A percentile compares a stretch with the other conserved stretches of the same genome.
Evolutionary conservation across 2,329 filamentous ascomycete genomes (phyloP).

Genomic region (Clonostachys sp.): DNA sequence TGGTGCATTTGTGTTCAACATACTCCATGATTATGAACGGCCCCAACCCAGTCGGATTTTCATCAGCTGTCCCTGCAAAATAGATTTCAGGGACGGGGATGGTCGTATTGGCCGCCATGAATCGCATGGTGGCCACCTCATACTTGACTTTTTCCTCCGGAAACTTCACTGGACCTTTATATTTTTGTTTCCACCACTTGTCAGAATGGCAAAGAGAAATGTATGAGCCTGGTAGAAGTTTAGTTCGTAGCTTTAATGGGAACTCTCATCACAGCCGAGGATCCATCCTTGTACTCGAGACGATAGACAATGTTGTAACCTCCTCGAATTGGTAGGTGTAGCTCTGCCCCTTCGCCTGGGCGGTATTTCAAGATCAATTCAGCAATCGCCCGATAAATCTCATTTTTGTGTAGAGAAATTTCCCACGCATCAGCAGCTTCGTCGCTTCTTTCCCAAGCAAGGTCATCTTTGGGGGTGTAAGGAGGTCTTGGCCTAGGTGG

Average conservation of each 20-base stretch:
- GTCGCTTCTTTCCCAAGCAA: conserved; percentile 18
- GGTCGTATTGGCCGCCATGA: conserved; percentile 20
- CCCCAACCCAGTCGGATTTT: conserved; percentile 23
- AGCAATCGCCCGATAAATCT: conserved; percentile 10
- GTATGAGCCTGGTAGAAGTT: not conserved
- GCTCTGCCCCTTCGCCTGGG: conserved; percentile 9
- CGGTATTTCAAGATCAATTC: conserved; percentile 15
- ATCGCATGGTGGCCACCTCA: conserved; percentile 26
- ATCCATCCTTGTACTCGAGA: conserved; percentile 21
- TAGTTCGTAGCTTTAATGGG: conserved; percentile 12
- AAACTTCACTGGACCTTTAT: conserved; percentile 13
- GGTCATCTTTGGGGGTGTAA: conserved; percentile 15
- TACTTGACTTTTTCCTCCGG: conserved; percentile 27
- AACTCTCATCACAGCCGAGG: conserved; percentile 19
- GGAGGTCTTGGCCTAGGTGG: conserved; percentile 11
- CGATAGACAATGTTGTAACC: conserved; percentile 22
- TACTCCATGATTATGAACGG: conserved; percentile 32
- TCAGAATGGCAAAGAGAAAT: not conserved
- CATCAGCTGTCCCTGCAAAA: conserved; percentile 17
- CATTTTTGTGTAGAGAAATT: conserved; percentile 8
- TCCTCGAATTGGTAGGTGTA: conserved; percentile 16
- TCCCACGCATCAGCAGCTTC: conserved; percentile 14
- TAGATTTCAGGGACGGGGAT: conserved; percentile 26
- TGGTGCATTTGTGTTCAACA: conserved; percentile 16
- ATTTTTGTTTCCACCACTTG: conserved; percentile 1